phyloP scores from a whole-genome alignment of 2,329 filamentous ascomycete species.

The Cryoendolithus antarcticus region DNA sequence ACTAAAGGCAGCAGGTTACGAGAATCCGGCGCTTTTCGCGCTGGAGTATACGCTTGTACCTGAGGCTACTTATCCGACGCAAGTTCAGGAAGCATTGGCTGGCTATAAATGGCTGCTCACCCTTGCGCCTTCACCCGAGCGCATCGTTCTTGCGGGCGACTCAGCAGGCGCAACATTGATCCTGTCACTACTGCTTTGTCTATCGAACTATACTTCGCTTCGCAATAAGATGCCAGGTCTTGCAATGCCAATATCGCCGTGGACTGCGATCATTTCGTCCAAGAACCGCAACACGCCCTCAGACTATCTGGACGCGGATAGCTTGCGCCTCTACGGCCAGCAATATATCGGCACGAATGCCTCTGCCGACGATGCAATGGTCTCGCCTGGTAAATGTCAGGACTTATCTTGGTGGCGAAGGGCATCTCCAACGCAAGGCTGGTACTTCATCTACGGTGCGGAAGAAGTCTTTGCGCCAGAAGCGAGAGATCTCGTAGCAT shows the following conservation, averaged over 20 bases:
- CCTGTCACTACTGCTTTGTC: constrained; percentile 57
- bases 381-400: constrained; percentile 59
- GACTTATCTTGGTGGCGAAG: constrained; percentile 54
- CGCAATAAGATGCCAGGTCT: constrained; percentile 42
- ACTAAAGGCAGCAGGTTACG: constrained; percentile 49
- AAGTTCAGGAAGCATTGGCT: constrained; percentile 55
- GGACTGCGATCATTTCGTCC: constrained; percentile 59
- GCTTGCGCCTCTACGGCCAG: constrained; percentile 55
- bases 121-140: constrained; percentile 44
- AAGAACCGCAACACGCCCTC: constrained; percentile 56
- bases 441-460: constrained; percentile 58
- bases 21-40: constrained; percentile 66
- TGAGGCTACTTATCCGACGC: constrained; percentile 58
- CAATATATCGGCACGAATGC: constrained; percentile 50
- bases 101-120: constrained; percentile 61
- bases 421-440: constrained; percentile 54
- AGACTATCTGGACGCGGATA: constrained; percentile 60
- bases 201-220: constrained; percentile 39
- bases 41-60: constrained; percentile 73
- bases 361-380: constrained; percentile 40
- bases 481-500: constrained; percentile 46
- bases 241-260: constrained; percentile 66
- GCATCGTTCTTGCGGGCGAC: constrained; percentile 62
- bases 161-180: constrained; percentile 67
- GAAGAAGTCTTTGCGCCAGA: constrained; percentile 70